Base-by-base conservation (phyloP, 2,329 filamentous ascomycete genomes). In the Sporothrix dimorphospora region DNA sequence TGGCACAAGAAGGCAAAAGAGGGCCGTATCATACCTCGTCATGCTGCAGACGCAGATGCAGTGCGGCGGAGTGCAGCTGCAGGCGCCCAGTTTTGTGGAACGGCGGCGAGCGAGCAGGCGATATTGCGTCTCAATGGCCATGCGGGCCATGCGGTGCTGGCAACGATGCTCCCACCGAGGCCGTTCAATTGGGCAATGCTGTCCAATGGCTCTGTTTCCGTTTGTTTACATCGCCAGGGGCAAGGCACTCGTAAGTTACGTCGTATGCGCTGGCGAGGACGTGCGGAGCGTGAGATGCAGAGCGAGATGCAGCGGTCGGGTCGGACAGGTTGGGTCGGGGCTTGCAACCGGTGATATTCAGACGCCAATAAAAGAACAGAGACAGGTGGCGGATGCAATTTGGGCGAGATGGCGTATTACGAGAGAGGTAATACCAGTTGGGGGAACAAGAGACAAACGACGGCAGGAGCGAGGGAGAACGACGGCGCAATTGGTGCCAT, bases 31-130 rank as follows among this genome's bases (percentile, higher is more conserved):
- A 21, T 65, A 24, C 40, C 59, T 65, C 59, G 38, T 45, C 59
- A 45, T 16, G 38, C 38, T 65, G 59, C 59, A 65, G 65, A 24
- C 19, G 30, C 65, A 30, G 34, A 67, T 53, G 65, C 65, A 51
- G 27, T 38, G 65, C 65, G 42, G 65, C 65, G 65, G 42, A 66
- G 63, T 66, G 63, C 24, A 66, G 63, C 45, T 67, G 65, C 65
- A 67, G 45, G 45, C 65, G 65, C 65, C 65, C 65, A 38, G 65
- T 67, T 67, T 67, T 67, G 65, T 67, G 65, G 65, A 38, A 67
- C 65, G 19, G 42, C 42, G 63, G 27, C 11, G 65, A 40, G 27
- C 27, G 59, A 66, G 24, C 16, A 49, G 63, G 63, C 63, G 42
- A 66, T 66, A 21, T 34, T 66, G 63, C 63, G 63, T 66, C 63